phyloP scores from a whole-genome alignment of 768 basidiomycete genomes.

The Nidularia sp. region DNA sequence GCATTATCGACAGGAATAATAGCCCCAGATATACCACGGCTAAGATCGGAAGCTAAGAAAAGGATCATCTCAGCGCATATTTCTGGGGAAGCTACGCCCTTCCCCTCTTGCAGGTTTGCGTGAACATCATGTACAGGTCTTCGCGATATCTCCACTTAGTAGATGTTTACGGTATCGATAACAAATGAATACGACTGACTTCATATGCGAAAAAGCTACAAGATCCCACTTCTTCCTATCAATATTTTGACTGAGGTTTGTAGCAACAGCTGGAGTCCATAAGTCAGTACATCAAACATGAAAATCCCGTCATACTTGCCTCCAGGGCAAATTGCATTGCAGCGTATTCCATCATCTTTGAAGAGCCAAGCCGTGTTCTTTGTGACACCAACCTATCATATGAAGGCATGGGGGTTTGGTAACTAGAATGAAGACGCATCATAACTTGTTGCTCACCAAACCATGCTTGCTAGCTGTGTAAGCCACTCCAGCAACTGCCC shows the following conservation, averaged over 20 bases:
- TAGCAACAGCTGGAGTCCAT: not conserved
- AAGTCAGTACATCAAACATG: not conserved
- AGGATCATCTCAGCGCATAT: constrained; percentile 3
- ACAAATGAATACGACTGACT: not conserved
- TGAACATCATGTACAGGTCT: constrained; percentile 4
- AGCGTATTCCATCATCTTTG: constrained; percentile 11
- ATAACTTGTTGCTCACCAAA: constrained; percentile 1
- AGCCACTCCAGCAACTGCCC: constrained; percentile 9
- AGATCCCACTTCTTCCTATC: not conserved
- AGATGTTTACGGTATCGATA: not conserved
- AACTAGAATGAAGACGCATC: not conserved
- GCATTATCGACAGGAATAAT: constrained; percentile 9
- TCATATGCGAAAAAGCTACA: not conserved
- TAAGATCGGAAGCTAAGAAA: constrained; percentile 8
- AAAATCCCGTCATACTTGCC: not conserved
- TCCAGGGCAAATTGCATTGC: constrained; percentile 11
- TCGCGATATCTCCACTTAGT: not conserved
- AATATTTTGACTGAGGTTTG: not conserved
- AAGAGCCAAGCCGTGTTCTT: constrained; percentile 12
- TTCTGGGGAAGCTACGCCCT: constrained; percentile 4
- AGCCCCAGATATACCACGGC: constrained; percentile 5
- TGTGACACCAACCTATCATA: constrained; percentile 6
- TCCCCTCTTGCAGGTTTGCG: not conserved
- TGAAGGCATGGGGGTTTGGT: not conserved
- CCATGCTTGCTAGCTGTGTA: constrained; percentile 12